Evolutionary conservation across 805 yeast genomes (phyloP).

Genomic region (Yarrowia sp.): DNA sequence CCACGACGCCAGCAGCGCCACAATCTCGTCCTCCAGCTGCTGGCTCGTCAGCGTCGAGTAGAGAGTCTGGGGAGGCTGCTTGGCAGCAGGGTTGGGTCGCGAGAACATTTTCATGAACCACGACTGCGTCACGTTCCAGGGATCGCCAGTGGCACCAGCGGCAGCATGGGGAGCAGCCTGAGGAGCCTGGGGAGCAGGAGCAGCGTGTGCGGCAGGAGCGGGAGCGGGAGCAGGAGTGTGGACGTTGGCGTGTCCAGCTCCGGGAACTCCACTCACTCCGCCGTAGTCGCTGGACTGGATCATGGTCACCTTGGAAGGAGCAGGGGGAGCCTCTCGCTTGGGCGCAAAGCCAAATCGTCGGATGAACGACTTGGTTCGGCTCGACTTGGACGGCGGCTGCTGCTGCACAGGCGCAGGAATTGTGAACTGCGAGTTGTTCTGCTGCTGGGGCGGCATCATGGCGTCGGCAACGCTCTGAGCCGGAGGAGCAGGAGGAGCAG

Average conservation of each 20-base stretch:
- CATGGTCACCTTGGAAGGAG: conserved; percentile 26
- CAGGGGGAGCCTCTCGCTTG: conserved; percentile 25
- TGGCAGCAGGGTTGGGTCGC: background rate
- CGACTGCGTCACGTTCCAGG: conserved; percentile 16
- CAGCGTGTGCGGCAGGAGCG: background rate
- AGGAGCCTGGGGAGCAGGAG: background rate
- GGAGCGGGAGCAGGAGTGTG: background rate
- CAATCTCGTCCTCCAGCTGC: conserved; percentile 36
- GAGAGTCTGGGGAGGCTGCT: conserved; percentile 32
- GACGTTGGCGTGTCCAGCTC: background rate
- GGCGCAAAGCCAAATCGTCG: conserved; percentile 18
- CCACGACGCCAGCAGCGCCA: conserved; percentile 41
- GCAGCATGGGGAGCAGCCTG: background rate
- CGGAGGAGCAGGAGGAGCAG: conserved; percentile 7
- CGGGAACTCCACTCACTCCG: background rate
- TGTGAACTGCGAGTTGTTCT: background rate
- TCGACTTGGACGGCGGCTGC: background rate
- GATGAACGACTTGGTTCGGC: conserved; percentile 25
- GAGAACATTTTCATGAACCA: conserved; percentile 28
- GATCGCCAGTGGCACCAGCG: background rate
- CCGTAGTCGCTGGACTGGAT: conserved; percentile 25
- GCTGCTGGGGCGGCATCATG: background rate
- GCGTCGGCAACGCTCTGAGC: background rate
- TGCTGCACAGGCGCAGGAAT: conserved; percentile 1
- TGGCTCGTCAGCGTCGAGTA: conserved; percentile 35